These are phyloP conservation scores for Starmerella geochares DNA, from an alignment of 805 yeast genomes.

Conservation along the genomic window DNA sequence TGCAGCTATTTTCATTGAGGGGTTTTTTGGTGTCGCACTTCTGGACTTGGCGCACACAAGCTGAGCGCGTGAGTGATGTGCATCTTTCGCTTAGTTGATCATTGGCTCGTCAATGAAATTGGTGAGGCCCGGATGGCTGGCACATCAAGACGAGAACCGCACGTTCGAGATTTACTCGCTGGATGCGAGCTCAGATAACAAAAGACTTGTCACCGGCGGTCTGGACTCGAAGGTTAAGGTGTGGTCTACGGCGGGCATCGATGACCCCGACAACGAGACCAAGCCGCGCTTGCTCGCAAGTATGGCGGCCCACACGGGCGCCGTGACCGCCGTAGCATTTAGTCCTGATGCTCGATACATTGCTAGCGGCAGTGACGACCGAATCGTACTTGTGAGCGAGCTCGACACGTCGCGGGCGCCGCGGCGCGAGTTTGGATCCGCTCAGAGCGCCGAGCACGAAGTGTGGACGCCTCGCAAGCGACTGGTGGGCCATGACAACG, in stretches of 20 bases:
- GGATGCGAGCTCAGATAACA: conserved; percentile 69
- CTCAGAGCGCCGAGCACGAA: conserved; percentile 49
- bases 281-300: conserved; percentile 44
- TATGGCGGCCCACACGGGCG: conserved; percentile 93
- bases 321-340: conserved; percentile 86
- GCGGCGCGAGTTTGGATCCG: conserved; percentile 53
- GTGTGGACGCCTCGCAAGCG: conserved; percentile 92
- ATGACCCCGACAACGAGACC: conserved; percentile 37
- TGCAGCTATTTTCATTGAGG: too few species aligned
- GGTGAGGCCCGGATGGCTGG: conserved; percentile 62
- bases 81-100: conserved; percentile 2
- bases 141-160: conserved; percentile 61
- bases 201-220: conserved; percentile 87
- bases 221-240: conserved; percentile 82
- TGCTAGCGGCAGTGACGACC: conserved; percentile 93
- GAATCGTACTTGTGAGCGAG: conserved; percentile 86
- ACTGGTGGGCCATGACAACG: conserved; percentile 93
- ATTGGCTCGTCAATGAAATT: conserved; percentile 41
- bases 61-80: background rate
- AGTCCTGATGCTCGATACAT: conserved; percentile 85
- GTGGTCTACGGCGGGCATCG: conserved; percentile 81
- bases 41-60: background rate
- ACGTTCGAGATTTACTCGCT: conserved; percentile 79
- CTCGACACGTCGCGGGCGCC: conserved; percentile 57
- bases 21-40: too few species aligned